phyloP scores from a whole-genome alignment of 73 alveolate species.

The Tetrahymena borealis region DNA sequence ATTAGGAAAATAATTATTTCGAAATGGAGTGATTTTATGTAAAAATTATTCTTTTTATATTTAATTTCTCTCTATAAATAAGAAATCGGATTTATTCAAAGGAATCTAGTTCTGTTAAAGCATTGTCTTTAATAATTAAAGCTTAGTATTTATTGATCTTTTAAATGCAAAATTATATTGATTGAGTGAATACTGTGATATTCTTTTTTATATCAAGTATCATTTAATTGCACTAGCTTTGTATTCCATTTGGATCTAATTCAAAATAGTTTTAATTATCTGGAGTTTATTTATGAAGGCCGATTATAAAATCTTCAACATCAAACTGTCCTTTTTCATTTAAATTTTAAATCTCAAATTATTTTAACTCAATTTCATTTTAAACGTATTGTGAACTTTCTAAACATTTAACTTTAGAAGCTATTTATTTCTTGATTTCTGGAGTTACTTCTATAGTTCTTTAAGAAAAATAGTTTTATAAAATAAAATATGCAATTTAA shows the following conservation, averaged over 20 bases:
- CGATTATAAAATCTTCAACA: not conserved
- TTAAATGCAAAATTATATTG: not conserved
- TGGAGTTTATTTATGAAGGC: not conserved
- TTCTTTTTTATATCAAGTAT: not conserved
- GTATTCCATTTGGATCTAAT: not conserved
- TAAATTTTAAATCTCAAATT: not conserved
- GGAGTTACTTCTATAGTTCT: not conserved
- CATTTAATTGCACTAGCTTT: not conserved
- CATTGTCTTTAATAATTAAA: not conserved
- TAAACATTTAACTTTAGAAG: not conserved
- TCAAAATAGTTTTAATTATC: not conserved
- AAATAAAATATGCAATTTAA: not conserved
- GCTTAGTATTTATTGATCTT: not conserved
- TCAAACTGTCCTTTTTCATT: not conserved
- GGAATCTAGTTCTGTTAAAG: not conserved
- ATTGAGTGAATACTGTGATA: not conserved
- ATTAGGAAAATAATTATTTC: not conserved
- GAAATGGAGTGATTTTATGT: not conserved
- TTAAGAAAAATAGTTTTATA: too few species aligned
- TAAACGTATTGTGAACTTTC: not conserved
- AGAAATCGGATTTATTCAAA: not conserved
- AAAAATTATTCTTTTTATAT: not conserved
- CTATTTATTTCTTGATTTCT: not conserved
- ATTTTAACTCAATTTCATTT: not conserved
- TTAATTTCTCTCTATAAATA: not conserved